A percentile compares a stretch with the other conserved stretches of the same genome.
These are phyloP conservation scores for Monosporascus sp. DNA, from an alignment of 2,329 filamentous ascomycete species.

Conservation along the genomic window DNA sequence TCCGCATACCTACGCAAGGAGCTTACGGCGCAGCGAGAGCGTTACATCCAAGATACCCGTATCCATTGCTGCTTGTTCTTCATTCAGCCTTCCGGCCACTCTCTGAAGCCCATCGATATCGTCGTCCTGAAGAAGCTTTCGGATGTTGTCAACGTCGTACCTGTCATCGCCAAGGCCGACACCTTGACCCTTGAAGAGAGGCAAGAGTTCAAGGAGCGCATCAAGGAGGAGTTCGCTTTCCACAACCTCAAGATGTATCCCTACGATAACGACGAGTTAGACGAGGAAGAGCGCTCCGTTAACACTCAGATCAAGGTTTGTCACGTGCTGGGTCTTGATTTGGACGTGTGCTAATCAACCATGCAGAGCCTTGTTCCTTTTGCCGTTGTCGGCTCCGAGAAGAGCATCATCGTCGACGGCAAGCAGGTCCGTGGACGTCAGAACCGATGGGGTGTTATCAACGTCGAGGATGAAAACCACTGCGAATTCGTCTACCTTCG, in stretches of 20 bases:
- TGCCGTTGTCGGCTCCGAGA: constrained; percentile 95
- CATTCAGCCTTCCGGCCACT: constrained; percentile 97
- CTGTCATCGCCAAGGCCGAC: constrained; percentile 97
- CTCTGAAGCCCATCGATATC: constrained; percentile 98
- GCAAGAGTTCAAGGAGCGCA: constrained; percentile 93
- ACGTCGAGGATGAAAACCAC: constrained; percentile 98
- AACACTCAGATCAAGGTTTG: constrained; percentile 95
- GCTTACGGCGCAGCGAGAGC: constrained; percentile 96
- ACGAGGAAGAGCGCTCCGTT: constrained; percentile 89
- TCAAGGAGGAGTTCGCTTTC: constrained; percentile 99
- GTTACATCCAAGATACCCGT: constrained; percentile 98
- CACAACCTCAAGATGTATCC: constrained; percentile 99
- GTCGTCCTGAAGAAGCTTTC: constrained; percentile 99
- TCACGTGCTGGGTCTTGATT: neutral
- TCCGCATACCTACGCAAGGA: constrained; percentile 98
- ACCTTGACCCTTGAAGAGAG: constrained; percentile 94
- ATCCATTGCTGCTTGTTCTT: constrained; percentile 99
- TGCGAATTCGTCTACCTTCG: constrained; percentile 99
- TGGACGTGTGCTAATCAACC: constrained; percentile 26
- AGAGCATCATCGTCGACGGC: constrained; percentile 94
- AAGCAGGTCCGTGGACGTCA: constrained; percentile 96
- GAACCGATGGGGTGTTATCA: constrained; percentile 99
- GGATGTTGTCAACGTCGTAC: constrained; percentile 98
- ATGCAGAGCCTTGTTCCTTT: constrained; percentile 86
- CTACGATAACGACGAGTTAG: constrained; percentile 98